phyloP scores from a whole-genome alignment of 2,329 filamentous ascomycete genomes.

The Ceratocystis huliohia region DNA sequence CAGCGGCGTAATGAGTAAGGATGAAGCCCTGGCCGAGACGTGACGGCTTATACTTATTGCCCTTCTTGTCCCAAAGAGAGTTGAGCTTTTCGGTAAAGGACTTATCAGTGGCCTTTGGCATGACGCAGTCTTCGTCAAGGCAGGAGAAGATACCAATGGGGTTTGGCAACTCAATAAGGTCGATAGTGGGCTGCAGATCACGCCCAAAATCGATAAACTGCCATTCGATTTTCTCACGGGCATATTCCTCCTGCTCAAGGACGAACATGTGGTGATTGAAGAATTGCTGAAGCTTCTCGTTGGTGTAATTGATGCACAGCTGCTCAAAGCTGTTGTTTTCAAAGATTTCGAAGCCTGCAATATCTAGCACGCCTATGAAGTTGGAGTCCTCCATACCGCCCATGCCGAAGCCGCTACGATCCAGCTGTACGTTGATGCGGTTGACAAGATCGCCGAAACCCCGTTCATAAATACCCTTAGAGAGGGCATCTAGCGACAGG shows the following conservation, averaged over 20 bases:
- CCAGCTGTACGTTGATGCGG: conserved; percentile 82
- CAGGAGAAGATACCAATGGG: conserved; percentile 98
- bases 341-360: conserved; percentile 98
- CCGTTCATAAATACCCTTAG: conserved; percentile 96
- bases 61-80: conserved; percentile 91
- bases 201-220: conserved; percentile 98
- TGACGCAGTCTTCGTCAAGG: conserved; percentile 92
- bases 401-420: conserved; percentile 66
- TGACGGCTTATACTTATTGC: conserved; percentile 79
- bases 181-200: conserved; percentile 92
- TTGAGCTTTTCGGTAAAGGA: conserved; percentile 98
- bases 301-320: conserved; percentile 98
- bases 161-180: conserved; percentile 89
- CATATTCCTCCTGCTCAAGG: conserved; percentile 94
- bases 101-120: conserved; percentile 96
- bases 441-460: conserved; percentile 86
- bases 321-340: conserved; percentile 98
- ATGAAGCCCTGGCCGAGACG: conserved; percentile 85
- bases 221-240: conserved; percentile 96
- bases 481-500: conserved; percentile 74
- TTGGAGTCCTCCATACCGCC: conserved; percentile 66
- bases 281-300: conserved; percentile 97
- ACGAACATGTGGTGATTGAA: conserved; percentile 99
- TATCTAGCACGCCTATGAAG: conserved; percentile 97
- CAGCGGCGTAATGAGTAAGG: conserved; percentile 91